Base-by-base conservation (phyloP, 768 basidiomycete genomes). In the Russula lepida region DNA sequence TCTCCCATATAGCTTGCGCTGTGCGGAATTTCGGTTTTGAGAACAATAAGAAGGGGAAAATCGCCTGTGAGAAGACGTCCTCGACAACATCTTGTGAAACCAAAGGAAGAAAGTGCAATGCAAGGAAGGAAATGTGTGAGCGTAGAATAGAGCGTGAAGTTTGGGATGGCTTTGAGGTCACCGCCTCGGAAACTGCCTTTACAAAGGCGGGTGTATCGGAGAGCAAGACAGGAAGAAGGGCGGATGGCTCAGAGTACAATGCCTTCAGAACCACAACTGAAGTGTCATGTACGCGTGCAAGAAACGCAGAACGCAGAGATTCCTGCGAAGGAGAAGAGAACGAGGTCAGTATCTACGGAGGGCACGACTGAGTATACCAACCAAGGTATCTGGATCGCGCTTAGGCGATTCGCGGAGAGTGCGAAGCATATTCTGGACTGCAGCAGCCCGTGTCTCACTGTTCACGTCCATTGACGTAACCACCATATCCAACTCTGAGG, bases 41-140 rank as follows among this genome's bases (percentile, higher is more conserved):
- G 66, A 82, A 86, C 17, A 95, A 70, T 47, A 95, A 73, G 68
- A 83, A 82, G 0, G 92, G 88, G 69, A 92, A 88, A 56, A 95
- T 71, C 1, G 85, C 69, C 33, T 75, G 72, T 63, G 81, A 74
- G 62, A 83, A 81, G 27, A 79, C 70, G 4, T 66, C 59, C 9
- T 60, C 56, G 15, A 48, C 44, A 19, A 54, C 21, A 0, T 68
- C 55, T 21, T 57, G 50, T 9, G 77, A 71, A 47, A 75, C 63
- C 0, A 59, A 49, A 6, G 67, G 67, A 30, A 70, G 59, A 59
- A 89, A 78, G 35, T 81, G 75, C 0, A 74, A 69, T 1, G 74
- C 72, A 12, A 90, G 73, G 71, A 89, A 91, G 3, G 71, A 63
- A 12, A 84, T 69, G 66, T 91, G 86, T 6, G 76, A 69, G 30